Percentiles rank a stretch among this genome's conserved stretches.
Evolutionary conservation across 2,329 filamentous ascomycete species (phyloP).

Genomic region (Colletotrichum graminicola): DNA sequence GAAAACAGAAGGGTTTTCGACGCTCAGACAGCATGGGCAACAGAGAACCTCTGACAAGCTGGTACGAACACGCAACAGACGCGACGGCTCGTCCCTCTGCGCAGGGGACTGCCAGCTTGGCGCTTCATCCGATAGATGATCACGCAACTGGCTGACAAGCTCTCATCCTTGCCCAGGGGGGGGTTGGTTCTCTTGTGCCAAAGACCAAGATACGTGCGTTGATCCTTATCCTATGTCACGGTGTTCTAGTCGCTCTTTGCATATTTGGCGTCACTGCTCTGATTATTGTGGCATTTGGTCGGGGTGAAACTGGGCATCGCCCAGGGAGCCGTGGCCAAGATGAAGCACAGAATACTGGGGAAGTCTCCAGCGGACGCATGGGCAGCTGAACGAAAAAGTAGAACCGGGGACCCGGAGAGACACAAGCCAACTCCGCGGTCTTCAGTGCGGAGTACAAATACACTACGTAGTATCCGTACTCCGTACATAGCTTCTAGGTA

Average conservation of each 20-base stretch:
- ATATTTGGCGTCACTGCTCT: slow-evolving; percentile 22
- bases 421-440: neutral
- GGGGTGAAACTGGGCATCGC: slow-evolving; percentile 20
- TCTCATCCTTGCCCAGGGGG: slow-evolving; percentile 23
- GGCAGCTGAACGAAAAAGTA: slow-evolving; percentile 1
- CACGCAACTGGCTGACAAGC: slow-evolving; percentile 21
- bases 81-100: slow-evolving; percentile 32
- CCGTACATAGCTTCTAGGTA: too few species aligned
- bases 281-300: slow-evolving; percentile 21
- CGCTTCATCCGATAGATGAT: slow-evolving; percentile 40
- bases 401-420: slow-evolving; percentile 10
- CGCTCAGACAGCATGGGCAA: slow-evolving; percentile 5
- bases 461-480: too few species aligned
- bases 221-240: slow-evolving; percentile 20
- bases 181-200: slow-evolving; percentile 16
- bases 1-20: neutral
- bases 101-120: slow-evolving; percentile 39
- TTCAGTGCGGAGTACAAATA: neutral
- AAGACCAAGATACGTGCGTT: slow-evolving; percentile 18
- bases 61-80: slow-evolving; percentile 7
- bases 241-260: slow-evolving; percentile 10
- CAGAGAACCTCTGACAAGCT: neutral
- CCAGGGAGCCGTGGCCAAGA: slow-evolving; percentile 27
- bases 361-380: slow-evolving; percentile 23
- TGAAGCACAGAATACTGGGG: slow-evolving; percentile 37